phyloP scores from a whole-genome alignment of 2,329 filamentous ascomycete genomes.

The Rhynchosporium graminicola region DNA sequence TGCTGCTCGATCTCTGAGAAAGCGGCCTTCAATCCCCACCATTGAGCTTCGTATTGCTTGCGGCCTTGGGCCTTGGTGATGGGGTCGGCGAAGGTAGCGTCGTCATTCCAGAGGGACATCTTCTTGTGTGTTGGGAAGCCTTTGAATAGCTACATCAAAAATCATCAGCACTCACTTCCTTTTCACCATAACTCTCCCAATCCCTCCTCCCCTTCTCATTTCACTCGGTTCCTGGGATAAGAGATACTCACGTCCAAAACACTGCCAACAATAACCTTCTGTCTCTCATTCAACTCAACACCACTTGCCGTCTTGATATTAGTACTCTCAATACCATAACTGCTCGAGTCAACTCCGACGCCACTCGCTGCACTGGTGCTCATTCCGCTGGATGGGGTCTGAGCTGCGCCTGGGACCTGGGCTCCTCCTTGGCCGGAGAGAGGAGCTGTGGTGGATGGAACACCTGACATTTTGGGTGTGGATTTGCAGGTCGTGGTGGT shows the following conservation, averaged over 20 bases:
- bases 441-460: background rate
- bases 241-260: conserved; percentile 52
- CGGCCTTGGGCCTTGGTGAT: conserved; percentile 58
- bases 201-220: background rate
- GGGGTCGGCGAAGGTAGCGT: conserved; percentile 59
- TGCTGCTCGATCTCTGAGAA: conserved; percentile 60
- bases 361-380: conserved; percentile 8
- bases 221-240: background rate
- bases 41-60: conserved; percentile 50
- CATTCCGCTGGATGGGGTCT: conserved; percentile 20
- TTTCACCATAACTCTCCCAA: too few species aligned
- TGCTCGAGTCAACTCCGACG: conserved; percentile 3
- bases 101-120: conserved; percentile 58
- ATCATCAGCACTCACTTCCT: background rate
- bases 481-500: background rate
- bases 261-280: conserved; percentile 57
- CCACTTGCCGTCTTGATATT: conserved; percentile 53
- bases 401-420: background rate
- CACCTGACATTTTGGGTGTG: background rate
- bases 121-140: conserved; percentile 60
- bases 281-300: conserved; percentile 50
- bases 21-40: conserved; percentile 60
- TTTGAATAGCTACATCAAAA: conserved; percentile 52
- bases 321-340: conserved; percentile 52
- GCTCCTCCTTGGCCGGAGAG: background rate